These are phyloP conservation scores for Ballota nigra DNA, from an alignment of 257 asterid genomes.

Conservation along the genomic window DNA sequence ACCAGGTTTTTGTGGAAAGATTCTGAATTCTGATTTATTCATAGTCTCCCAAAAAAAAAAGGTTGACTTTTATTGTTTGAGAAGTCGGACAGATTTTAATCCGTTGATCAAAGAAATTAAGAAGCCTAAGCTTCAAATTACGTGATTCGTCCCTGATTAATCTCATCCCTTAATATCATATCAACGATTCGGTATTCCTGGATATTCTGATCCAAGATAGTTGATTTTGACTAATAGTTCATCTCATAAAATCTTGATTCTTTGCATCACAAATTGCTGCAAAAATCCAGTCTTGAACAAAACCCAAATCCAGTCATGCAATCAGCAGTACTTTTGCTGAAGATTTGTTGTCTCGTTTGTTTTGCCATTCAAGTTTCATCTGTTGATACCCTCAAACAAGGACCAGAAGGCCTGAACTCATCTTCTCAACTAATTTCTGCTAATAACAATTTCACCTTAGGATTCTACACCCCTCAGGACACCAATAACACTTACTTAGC, in stretches of 20 bases:
- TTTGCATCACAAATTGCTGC: neutral
- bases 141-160: neutral
- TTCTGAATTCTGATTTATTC: too few relatives aligned
- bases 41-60: too few relatives aligned
- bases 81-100: too few relatives aligned
- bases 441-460: constrained; percentile 32
- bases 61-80: too few relatives aligned
- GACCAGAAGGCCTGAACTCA: constrained; percentile 27
- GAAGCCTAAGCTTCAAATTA: too few relatives aligned
- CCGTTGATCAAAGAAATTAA: too few relatives aligned
- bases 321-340: too few relatives aligned
- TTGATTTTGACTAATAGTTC: neutral
- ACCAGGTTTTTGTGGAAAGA: too few relatives aligned
- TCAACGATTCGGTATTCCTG: neutral
- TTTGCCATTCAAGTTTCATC: constrained; percentile 20
- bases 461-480: constrained; percentile 27
- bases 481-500: constrained; percentile 39
- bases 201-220: neutral
- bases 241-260: neutral
- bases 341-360: neutral
- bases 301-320: neutral
- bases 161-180: neutral
- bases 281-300: neutral
- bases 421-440: constrained; percentile 38
- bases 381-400: constrained; percentile 29